Percentiles rank a stretch among this genome's conserved stretches.
phyloP scores from a whole-genome alignment of 345 rosid genomes.

The Lumnitzera littorea region DNA sequence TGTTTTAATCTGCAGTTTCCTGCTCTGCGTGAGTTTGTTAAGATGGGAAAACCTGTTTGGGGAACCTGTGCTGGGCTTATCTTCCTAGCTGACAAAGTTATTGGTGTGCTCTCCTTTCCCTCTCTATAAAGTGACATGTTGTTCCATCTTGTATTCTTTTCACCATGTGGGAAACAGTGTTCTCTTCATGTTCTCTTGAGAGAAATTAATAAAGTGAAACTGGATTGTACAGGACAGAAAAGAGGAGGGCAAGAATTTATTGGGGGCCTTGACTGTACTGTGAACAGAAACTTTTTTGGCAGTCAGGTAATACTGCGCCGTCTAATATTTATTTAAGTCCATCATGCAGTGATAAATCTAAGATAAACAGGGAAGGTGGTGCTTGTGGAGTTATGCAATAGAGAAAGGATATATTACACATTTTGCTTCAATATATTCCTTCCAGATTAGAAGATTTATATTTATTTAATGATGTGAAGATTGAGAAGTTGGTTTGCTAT shows the following conservation, averaged over 20 bases:
- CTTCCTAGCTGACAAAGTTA: slow-evolving; percentile 78
- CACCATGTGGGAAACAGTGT: not conserved
- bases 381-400: not conserved
- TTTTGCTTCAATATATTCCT: too few species aligned
- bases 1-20: slow-evolving; percentile 52
- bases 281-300: slow-evolving; percentile 86
- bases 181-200: not conserved
- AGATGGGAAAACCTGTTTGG: slow-evolving; percentile 92
- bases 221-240: slow-evolving; percentile 68
- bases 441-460: too few species aligned
- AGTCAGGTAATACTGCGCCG: slow-evolving; percentile 55
- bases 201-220: not conserved
- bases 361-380: not conserved
- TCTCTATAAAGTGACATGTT: not conserved
- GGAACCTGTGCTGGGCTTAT: slow-evolving; percentile 98
- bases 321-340: not conserved
- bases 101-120: slow-evolving; percentile 40
- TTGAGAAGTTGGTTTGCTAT: too few species aligned
- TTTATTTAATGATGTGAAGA: too few species aligned
- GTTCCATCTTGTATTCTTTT: not conserved
- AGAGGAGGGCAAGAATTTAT: slow-evolving; percentile 83
- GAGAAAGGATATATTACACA: too few species aligned
- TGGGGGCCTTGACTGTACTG: slow-evolving; percentile 86
- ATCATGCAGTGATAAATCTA: not conserved
- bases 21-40: slow-evolving; percentile 80